These are phyloP conservation scores for Aspergillus ustus DNA, from an alignment of 2,329 filamentous ascomycete species.

Conservation along the genomic window DNA sequence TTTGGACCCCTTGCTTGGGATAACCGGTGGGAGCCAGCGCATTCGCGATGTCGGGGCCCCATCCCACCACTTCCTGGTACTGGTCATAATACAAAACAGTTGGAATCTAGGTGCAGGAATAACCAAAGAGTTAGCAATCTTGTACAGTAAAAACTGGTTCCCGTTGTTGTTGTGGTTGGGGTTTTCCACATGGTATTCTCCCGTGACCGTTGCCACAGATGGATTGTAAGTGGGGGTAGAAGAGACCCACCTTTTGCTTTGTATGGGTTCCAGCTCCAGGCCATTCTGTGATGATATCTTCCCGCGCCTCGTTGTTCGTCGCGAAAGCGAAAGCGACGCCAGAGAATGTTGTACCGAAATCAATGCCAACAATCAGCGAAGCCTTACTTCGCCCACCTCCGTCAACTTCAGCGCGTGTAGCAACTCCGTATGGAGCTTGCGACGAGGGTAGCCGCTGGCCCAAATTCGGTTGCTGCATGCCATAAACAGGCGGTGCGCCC, in stretches of 20 bases:
- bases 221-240: neutral
- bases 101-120: constrained; percentile 68
- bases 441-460: constrained; percentile 31
- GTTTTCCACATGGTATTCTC: constrained; percentile 6
- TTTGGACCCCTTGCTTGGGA: constrained; percentile 96
- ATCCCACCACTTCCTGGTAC: constrained; percentile 99
- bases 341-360: constrained; percentile 98
- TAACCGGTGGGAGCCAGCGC: constrained; percentile 95
- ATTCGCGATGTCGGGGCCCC: constrained; percentile 97
- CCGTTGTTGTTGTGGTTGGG: neutral
- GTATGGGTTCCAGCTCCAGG: constrained; percentile 96
- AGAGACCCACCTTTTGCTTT: constrained; percentile 82
- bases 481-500: constrained; percentile 51
- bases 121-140: constrained; percentile 14
- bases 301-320: constrained; percentile 95
- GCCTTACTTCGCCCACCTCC: constrained; percentile 89
- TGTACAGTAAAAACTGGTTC: neutral
- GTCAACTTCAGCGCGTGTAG: constrained; percentile 69
- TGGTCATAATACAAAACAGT: constrained; percentile 99
- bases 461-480: constrained; percentile 43
- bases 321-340: constrained; percentile 92
- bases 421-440: constrained; percentile 30
- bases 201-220: constrained; percentile 1
- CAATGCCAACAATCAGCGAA: constrained; percentile 97
- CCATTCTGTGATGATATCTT: constrained; percentile 99